phyloP scores from a whole-genome alignment of 345 rosid genomes.

The Laguncularia racemosa region DNA sequence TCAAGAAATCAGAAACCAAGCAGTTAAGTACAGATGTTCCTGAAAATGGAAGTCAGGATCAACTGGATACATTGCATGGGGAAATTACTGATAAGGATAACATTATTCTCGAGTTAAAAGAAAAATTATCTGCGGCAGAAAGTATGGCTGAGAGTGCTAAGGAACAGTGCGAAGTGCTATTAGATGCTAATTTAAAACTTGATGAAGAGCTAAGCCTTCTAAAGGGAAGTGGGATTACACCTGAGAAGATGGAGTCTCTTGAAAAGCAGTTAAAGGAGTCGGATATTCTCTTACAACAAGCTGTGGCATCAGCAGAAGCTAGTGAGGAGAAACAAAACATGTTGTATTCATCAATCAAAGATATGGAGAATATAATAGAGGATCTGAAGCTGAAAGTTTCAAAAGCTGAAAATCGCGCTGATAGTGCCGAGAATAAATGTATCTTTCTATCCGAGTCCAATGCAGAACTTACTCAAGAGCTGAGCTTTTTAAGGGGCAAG shows the following conservation, averaged over 20 bases:
- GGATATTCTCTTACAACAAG: constrained; percentile 61
- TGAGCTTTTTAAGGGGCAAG: constrained; percentile 60
- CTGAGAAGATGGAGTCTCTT: constrained; percentile 51
- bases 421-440: constrained; percentile 68
- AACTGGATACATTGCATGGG: constrained; percentile 12
- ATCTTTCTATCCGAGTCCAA: constrained; percentile 68
- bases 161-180: constrained; percentile 33
- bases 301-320: constrained; percentile 79
- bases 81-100: constrained; percentile 24
- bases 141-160: constrained; percentile 48
- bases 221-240: constrained; percentile 31
- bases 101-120: constrained; percentile 36
- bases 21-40: background rate
- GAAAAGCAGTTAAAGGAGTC: constrained; percentile 61
- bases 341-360: constrained; percentile 56
- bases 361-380: constrained; percentile 80
- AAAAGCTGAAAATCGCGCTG: constrained; percentile 69
- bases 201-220: constrained; percentile 41
- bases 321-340: constrained; percentile 72
- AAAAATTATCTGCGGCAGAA: constrained; percentile 35
- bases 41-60: constrained; percentile 16
- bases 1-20: constrained; percentile 21
- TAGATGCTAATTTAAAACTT: constrained; percentile 40
- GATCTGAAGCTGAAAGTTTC: constrained; percentile 62
- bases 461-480: constrained; percentile 60